phyloP scores from a whole-genome alignment of 768 basidiomycete genomes.

The Gelatoporia subvermispora region DNA sequence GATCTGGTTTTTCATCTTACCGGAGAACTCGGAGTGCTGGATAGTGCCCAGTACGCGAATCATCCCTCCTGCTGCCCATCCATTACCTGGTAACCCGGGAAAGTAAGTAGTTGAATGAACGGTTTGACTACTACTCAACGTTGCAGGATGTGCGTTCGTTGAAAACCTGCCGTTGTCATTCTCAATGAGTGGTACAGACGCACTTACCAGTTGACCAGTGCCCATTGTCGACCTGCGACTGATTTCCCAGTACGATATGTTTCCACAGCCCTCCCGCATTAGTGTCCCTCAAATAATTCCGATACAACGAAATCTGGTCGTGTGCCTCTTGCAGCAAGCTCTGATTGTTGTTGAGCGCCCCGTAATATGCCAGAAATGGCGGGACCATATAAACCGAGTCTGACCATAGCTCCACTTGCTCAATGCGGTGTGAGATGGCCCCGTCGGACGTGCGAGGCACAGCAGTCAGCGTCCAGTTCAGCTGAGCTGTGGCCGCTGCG shows the following conservation, averaged over 20 bases:
- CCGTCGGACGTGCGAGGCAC: conserved; percentile 68
- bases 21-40: conserved; percentile 51
- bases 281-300: conserved; percentile 54
- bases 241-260: conserved; percentile 60
- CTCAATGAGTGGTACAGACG: too few species aligned
- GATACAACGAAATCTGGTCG: conserved; percentile 54
- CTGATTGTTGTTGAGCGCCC: conserved; percentile 51
- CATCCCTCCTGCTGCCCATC: conserved; percentile 88
- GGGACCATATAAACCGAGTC: conserved; percentile 86
- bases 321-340: conserved; percentile 61
- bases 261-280: conserved; percentile 59
- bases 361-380: conserved; percentile 85
- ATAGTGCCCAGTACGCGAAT: conserved; percentile 77
- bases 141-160: neutral
- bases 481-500: conserved; percentile 59
- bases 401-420: conserved; percentile 72
- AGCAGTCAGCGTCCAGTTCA: conserved; percentile 50
- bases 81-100: conserved; percentile 55
- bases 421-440: conserved; percentile 73
- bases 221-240: conserved; percentile 48
- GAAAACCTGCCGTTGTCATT: neutral
- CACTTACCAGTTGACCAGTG: conserved; percentile 78
- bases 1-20: conserved; percentile 45
- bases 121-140: neutral
- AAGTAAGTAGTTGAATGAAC: neutral